Base-by-base conservation (phyloP, 2,329 filamentous ascomycete genomes). In the Conoideocrella luteorostrata region DNA sequence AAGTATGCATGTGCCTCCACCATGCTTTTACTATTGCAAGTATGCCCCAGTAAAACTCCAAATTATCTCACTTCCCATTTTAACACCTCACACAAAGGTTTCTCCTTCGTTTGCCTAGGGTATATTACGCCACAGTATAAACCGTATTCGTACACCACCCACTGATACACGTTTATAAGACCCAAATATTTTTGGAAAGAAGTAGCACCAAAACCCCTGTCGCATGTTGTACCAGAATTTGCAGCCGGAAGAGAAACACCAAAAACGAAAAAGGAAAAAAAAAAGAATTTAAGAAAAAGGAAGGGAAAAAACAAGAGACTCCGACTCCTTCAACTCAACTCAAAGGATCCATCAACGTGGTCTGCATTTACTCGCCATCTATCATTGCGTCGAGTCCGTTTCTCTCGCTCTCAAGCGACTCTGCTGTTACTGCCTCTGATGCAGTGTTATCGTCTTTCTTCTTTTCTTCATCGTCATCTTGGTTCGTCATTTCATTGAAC, bases 401-500 rank as follows among this genome's bases (percentile, higher is more conserved):
- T 32, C 68, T 62, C 57, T 72, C 69, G 43, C 56, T 67, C 52
- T 71, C 68, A 29, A 71, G 53, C 21, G 65, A 68, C 39, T 66
- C 69, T 18, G 68, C 62, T 26, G 67, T 70, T 39, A 69, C 61
- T 12, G 54, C 54, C 15, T 55, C 57, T 23, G 64, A 59, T n/a
- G 46, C 42, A 23, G 50, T 47, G 6, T 39, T 41, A 24, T 62
- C 59, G 35, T 63, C 64, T 49, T 61, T 62, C 52, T 69, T 70
- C 9, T 45, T 58, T 43, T 63, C 61, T 12, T 71, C 69, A 4
- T 75, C 72, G 20, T 75, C 70, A 13, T 74, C 70, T 45, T 72
- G 67, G 46, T 77, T 75, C 4, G 73, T 75, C 50, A 78, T 67
- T 34, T 77, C 74, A 35, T 71, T 65, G 54, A 78, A 77, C 71